Evolutionary conservation across 2,329 filamentous ascomycete species (phyloP), one percentile per base, ranked within the genome.

Genomic region (Fusarium scirpi): DNA sequence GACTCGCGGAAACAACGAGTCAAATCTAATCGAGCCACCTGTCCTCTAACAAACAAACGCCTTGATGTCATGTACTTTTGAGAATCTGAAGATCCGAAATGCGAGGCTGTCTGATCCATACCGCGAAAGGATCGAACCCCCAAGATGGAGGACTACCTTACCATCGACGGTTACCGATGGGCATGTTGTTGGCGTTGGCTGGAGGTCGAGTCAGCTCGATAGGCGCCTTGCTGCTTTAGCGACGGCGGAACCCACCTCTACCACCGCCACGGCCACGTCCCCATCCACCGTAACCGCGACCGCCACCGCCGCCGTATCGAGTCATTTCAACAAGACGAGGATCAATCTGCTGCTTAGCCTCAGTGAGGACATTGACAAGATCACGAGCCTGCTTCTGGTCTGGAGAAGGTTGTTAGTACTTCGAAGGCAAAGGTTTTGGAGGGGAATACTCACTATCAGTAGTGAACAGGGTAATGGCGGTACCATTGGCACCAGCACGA

Each of bases 321-420:
- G 90, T 91, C 96, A 99, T 98, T 87, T 99, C 96, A 70, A 91
- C 90, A 70, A 99, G 91, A 81, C 94, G 92, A 79, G 96, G 96
- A 78, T 98, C 96, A 82, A 99, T 94, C 83, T 97, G 92, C 86
- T 99, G 96, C 87, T 98, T 98, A 74, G 96, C 94, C 85, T 99
- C 96, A 79, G 91, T 91, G 76, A 99, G 91, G 77, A 99, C 93
- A 76, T 89, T 88, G 76, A 99, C 91, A 79, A 99, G 91, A 85
- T 99, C 96, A 88, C 96, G 95, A 84, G 96, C 95, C 90, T 96
- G 93, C 86, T 95, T 96, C 77, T 92, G 89, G 85, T 96, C 93
- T 94, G 58, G 5, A 38, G 32, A 30, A 32, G n/a, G 8, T 43
- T 69, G 79, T 86, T 78, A 85, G 83, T 55, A 27, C 15, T 34